Base-by-base conservation (phyloP, 257 asterid species). In the Lavandula angustifolia region DNA sequence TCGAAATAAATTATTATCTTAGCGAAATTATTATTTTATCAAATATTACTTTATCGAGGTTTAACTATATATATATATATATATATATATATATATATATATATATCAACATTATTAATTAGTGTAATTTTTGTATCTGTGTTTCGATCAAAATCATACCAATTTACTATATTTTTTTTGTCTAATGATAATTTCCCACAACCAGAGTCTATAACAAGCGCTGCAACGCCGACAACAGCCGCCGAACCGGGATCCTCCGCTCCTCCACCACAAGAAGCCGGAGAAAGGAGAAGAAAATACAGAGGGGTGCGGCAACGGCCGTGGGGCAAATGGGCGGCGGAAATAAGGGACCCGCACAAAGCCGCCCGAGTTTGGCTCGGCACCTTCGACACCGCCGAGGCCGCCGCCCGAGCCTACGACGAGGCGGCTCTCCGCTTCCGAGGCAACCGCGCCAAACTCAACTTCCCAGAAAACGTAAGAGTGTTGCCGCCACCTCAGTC, bases 251-350 rank as follows among this genome's bases (percentile, higher is more conserved):
- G 76, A 41, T 52, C 71, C 0, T 66, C 40, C 3, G 42, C 66
- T 6, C 60, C 55, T 1, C 10, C 64, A 3, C 7, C 41, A 40
- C 83, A 79, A 35, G 95, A 76, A 56, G 18, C 75, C 13, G 91
- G 94, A 4, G 91, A 88, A 55, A 80, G 81, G 47, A 74, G 84
- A 58, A 72, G 79, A 47, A 82, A 74, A 76, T 92, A 89, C 75
- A 83, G 96, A 75, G 98, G 98, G 11, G 96, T 88, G 0, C 80
- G 98, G 40, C 96, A 86, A n/a, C 68, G 98, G 22, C 96, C 96
- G 9, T 88, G 96, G 95, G 96, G 95, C 0, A 92, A 92, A 80
- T 92, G 95, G 96, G 98, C 96, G 0, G 98, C 98, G 0, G 98
- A 92, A 52, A 92, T 92, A 67, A 64, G 98, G 63, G 96, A 88